A percentile compares a stretch with the other conserved stretches of the same genome.
These are phyloP conservation scores for Saccharomyces hybrid DNA, from an alignment of 1,139 yeast species.

Conservation along the genomic window DNA sequence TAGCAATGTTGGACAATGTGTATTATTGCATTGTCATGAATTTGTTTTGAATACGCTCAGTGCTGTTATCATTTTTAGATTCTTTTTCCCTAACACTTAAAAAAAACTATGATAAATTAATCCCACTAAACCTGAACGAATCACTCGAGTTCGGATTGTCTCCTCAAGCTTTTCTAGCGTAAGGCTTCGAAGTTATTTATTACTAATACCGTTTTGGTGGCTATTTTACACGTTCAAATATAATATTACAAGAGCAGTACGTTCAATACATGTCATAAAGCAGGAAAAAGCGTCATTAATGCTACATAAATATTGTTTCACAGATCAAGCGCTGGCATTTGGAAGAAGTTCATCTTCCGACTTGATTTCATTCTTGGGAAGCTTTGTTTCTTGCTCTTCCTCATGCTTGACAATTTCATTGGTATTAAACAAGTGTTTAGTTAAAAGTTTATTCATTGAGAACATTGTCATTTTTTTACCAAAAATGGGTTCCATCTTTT, in stretches of 20 bases:
- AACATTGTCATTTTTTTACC: slow-evolving; percentile 59
- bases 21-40: background rate
- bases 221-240: background rate
- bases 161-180: background rate
- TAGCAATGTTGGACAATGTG: background rate
- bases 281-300: background rate
- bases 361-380: background rate
- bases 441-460: slow-evolving; percentile 55
- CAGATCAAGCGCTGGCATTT: background rate
- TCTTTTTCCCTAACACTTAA: background rate
- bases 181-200: background rate
- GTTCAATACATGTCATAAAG: background rate
- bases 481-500: slow-evolving; percentile 49
- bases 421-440: slow-evolving; percentile 42
- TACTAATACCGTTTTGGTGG: background rate
- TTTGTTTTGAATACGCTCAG: background rate
- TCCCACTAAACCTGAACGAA: background rate
- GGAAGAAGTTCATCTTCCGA: background rate
- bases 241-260: background rate
- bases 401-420: slow-evolving; percentile 31
- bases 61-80: background rate
- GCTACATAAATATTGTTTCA: background rate
- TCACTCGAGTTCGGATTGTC: background rate
- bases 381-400: slow-evolving; percentile 21
- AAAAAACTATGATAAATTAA: background rate